Percentiles rank a stretch among this genome's conserved stretches.
Conservation (phyloP, 2,329 filamentous ascomycete species). For the Claviceps humidiphila region DNA sequence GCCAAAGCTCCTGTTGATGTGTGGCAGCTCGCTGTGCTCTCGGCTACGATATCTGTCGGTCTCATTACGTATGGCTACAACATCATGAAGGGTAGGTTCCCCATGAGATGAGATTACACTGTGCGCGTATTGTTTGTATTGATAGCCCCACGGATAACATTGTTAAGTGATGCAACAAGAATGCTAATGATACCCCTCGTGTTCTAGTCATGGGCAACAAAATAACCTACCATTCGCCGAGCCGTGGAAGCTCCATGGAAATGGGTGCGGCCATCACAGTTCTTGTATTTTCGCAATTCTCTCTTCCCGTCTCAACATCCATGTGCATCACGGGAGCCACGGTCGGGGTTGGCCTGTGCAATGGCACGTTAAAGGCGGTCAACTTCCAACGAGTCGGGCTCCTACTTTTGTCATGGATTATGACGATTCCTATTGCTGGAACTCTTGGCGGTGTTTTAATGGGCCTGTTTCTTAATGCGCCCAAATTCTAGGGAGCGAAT, state of each 20-base stretch:
- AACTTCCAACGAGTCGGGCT: conserved; percentile 64
- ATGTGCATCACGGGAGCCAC: conserved; percentile 74
- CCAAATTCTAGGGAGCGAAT: conserved; percentile 15
- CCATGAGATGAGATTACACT: too few relatives aligned
- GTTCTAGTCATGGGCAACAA: conserved; percentile 63
- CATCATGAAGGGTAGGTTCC: conserved; percentile 61
- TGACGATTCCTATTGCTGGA: conserved; percentile 30
- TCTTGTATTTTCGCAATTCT: conserved; percentile 62
- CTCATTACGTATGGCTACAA: conserved; percentile 67
- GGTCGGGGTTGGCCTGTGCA: conserved; percentile 66
- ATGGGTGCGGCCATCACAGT: conserved; percentile 68
- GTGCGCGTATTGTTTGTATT: not conserved
- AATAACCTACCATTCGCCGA: conserved; percentile 55
- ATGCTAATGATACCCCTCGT: not conserved
- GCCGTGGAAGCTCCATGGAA: conserved; percentile 57
- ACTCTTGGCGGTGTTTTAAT: conserved; percentile 27
- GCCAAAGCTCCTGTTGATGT: conserved; percentile 54
- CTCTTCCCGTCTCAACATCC: conserved; percentile 61
- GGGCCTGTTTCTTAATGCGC: conserved; percentile 27
- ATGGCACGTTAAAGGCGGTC: conserved; percentile 56
- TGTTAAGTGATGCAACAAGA: too few relatives aligned
- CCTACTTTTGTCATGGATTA: conserved; percentile 48
- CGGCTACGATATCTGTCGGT: conserved; percentile 33
- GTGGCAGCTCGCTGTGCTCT: conserved; percentile 67
- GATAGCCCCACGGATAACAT: not conserved